Base-by-base conservation (phyloP, 139 green algal genomes). In the Chlorella sp. region DNA sequence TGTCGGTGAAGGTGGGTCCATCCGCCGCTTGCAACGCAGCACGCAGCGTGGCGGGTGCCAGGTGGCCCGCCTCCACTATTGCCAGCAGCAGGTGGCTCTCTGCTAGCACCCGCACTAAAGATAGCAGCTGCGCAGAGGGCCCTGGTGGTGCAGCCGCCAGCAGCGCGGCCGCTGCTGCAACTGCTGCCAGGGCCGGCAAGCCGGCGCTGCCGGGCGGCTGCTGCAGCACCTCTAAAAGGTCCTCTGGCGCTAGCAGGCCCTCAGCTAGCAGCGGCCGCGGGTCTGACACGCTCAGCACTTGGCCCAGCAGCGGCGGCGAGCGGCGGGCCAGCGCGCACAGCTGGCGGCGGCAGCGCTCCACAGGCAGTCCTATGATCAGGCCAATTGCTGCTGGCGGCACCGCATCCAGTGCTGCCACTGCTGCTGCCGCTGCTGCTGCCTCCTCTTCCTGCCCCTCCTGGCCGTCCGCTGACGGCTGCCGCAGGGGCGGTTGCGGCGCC, bases 31-130 rank as follows among this genome's bases (percentile, higher is more conserved):
- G 39, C 28, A 78, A 47, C 26, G 70, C 70, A 36, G 25, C 39
- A 25, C 70, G 39, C 70, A 78, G 70, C 39, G 56, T 25, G 28
- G 39, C 70, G 11, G 70, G 70, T 12, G 70, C 70, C 39, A 78
- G 70, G 41, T 78, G 70, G 13, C 70, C 70, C 41, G 70, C 70
- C 70, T 78, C 70, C 39, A 78, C 70, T 26, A 78, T 56, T 26
- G 39, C 70, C 70, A 78, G 56, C 39, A 78, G 70, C 18, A 44
- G 41, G 39, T 78, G 70, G 32, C 70, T 36, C 39, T 78, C 70
- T 16, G 70, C 70, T 28, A 78, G 70, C 26, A 78, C 23, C 41
- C 39, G 39, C 39, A 78, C 39, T 41, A 78, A 41, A 1, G 56
- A 47, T 41, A 78, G 70, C 23, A 78, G 41, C 39, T 60, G 70